Evolutionary conservation across 2,329 filamentous ascomycete genomes (phyloP).

Genomic region (Aspergillus candidus): DNA sequence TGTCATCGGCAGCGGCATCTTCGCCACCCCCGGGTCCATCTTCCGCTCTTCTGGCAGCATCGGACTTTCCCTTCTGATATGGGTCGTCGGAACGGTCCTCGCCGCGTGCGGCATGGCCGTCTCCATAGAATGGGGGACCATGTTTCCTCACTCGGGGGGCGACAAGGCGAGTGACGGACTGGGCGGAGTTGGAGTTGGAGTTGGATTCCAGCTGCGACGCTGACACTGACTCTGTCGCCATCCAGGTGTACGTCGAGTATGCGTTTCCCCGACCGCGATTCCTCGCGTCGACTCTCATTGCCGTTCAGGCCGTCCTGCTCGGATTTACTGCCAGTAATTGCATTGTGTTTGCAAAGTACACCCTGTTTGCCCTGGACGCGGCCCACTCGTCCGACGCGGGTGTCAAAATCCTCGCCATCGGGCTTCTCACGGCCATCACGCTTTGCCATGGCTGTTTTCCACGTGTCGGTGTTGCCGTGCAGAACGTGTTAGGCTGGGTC

Average conservation of each 20-base stretch:
- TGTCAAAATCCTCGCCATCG: conserved; percentile 53
- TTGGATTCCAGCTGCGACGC: conserved; percentile 36
- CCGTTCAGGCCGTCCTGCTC: conserved; percentile 57
- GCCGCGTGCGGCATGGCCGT: conserved; percentile 57
- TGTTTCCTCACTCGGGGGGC: conserved; percentile 64
- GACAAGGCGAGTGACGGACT: conserved; percentile 49
- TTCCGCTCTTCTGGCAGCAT: conserved; percentile 61
- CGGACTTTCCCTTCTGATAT: conserved; percentile 56
- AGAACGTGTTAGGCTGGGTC: conserved; percentile 58
- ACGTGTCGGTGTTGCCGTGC: conserved; percentile 52
- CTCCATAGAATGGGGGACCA: conserved; percentile 62
- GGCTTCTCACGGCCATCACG: conserved; percentile 52
- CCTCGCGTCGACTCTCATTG: conserved; percentile 58
- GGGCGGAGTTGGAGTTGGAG: conserved; percentile 52
- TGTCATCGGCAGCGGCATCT: conserved; percentile 66
- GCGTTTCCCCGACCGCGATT: conserved; percentile 59
- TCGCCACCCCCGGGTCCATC: conserved; percentile 64
- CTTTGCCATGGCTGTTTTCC: conserved; percentile 55
- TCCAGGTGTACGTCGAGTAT: conserved; percentile 62
- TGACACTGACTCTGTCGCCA: too few relatives aligned
- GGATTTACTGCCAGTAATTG: conserved; percentile 66
- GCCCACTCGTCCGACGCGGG: conserved; percentile 46
- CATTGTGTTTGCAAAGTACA: conserved; percentile 62
- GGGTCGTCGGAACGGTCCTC: conserved; percentile 57
- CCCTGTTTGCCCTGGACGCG: conserved; percentile 51